Base-by-base conservation (phyloP, 1,284 basidiomycete species). In the Porodaedalea pini region DNA sequence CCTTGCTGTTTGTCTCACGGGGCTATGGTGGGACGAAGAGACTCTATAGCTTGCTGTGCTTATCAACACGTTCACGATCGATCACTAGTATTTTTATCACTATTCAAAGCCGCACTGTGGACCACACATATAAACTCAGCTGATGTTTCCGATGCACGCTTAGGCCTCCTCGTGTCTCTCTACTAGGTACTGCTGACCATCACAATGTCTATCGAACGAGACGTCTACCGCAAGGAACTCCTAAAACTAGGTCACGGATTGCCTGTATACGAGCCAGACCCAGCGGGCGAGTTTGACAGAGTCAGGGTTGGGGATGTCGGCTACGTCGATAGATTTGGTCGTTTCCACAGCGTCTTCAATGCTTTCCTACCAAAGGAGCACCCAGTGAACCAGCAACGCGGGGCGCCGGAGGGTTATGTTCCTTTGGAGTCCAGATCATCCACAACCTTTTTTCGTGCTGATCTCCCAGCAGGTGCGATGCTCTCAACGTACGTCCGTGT, bases 251-350 rank as follows among this genome's bases (percentile, higher is more conserved):
- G 32, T 34, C 32, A 34, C 13, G 32, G 32, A 34, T 13, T 34
- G 6, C 32, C 32, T 6, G 13, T 54, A 2, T 45, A 45, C 15
- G 53, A 54, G 29, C 53, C 53, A n/a, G 31, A 54, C 23, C 53
- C 53, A 6, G 53, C 41, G 10, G 53, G 40, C 53, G 15, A 44
- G 15, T 54, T 27, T 31, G 53, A 54, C 32, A 43, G 43, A n/a
- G 53, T 54, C 27, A 21, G 53, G 15, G 39, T 54, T 2, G 53
- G 53, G 5, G 53, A 54, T 37, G 40, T 54, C 29, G 53, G 53
- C 36, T 54, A 54, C 23, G 53, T 54, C 10, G 31, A 31, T 34
- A 34, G 32, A 8, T 36, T 19, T 23, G 53, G 53, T 34, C 15
- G 29, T 25, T 54, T 54, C 25, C 41, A 45, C n/a, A 25, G 53